Percentiles rank a stretch among this genome's conserved stretches.
These are phyloP conservation scores for Macrophomina pseudophaseolina DNA, from an alignment of 2,329 filamentous ascomycete genomes.

Conservation along the genomic window DNA sequence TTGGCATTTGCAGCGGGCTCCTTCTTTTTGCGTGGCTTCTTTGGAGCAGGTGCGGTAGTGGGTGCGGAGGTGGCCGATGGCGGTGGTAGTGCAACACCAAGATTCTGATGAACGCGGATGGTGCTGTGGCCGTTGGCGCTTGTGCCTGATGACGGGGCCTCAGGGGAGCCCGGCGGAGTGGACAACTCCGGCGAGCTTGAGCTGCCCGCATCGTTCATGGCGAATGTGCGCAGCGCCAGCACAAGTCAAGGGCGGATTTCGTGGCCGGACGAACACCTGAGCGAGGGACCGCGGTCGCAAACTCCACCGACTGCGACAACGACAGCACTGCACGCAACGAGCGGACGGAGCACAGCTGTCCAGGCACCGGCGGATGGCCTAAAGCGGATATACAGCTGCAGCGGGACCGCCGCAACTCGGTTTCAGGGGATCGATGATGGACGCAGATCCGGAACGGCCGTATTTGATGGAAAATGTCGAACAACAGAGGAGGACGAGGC, in stretches of 20 bases:
- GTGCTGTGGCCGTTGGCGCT: conserved; percentile 39
- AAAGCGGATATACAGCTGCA: conserved; percentile 24
- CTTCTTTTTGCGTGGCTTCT: conserved; percentile 51
- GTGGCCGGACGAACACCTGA: conserved; percentile 17
- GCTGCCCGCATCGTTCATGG: conserved; percentile 37
- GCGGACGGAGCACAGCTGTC: conserved; percentile 5
- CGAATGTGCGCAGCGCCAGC: conserved; percentile 30
- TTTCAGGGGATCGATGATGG: conserved; percentile 21
- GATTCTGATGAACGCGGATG: conserved; percentile 32
- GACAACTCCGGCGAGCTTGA: conserved; percentile 45
- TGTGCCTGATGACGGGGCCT: conserved; percentile 8
- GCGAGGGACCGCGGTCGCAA: conserved; percentile 29
- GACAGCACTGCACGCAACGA: conserved; percentile 16
- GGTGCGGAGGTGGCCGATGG: conserved; percentile 37
- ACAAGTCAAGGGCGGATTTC: conserved; percentile 29
- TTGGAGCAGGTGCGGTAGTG: conserved; percentile 42
- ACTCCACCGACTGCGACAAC: conserved; percentile 32
- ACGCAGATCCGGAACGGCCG: conserved; percentile 4
- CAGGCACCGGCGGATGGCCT: conserved; percentile 12
- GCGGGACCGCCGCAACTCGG: conserved; percentile 11
- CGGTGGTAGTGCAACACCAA: conserved; percentile 38
- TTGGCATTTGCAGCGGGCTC: conserved; percentile 39
- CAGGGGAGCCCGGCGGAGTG: conserved; percentile 43
- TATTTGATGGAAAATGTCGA: conserved; percentile 21
- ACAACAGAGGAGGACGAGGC: conserved; percentile 6